phyloP scores from a whole-genome alignment of 805 yeast genomes.

The Schizosaccharomyces octosporus region DNA sequence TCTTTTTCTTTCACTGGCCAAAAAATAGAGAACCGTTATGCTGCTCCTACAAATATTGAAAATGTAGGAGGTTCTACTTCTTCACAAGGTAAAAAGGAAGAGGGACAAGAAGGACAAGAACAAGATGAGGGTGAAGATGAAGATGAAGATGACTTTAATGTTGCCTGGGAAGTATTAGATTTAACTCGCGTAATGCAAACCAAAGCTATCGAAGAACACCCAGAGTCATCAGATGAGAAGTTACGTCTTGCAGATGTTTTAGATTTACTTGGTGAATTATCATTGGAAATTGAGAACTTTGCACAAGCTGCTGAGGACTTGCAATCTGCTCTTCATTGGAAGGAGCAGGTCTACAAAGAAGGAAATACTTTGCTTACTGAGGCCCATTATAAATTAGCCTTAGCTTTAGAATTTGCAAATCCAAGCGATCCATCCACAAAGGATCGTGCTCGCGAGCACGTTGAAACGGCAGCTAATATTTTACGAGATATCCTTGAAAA shows the following conservation, averaged over 20 bases:
- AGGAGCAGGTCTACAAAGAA: conserved; percentile 27
- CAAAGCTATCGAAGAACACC: conserved; percentile 11
- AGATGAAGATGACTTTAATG: conserved; percentile 50
- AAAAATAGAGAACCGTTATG: conserved; percentile 9
- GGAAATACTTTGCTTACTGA: conserved; percentile 27
- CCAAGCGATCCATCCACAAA: not conserved
- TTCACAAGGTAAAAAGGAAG: conserved; percentile 13
- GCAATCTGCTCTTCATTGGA: conserved; percentile 27
- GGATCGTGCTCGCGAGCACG: not conserved
- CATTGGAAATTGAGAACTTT: conserved; percentile 64
- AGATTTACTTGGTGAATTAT: conserved; percentile 68
- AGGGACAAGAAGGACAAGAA: conserved; percentile 10
- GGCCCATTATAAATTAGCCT: conserved; percentile 54
- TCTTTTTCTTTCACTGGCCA: conserved; percentile 2
- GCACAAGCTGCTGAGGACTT: conserved; percentile 53
- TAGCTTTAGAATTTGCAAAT: conserved; percentile 44
- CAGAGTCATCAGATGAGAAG: conserved; percentile 17
- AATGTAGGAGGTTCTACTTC: conserved; percentile 13
- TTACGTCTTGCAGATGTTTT: conserved; percentile 43
- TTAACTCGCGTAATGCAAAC: conserved; percentile 41
- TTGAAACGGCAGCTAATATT: not conserved
- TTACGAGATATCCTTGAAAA: not conserved
- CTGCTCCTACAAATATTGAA: conserved; percentile 17
- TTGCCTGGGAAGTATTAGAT: conserved; percentile 70
- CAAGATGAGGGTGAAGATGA: conserved; percentile 8